Base-by-base conservation (phyloP, 2,329 filamentous ascomycete species). In the Paecilomyces niveus region DNA sequence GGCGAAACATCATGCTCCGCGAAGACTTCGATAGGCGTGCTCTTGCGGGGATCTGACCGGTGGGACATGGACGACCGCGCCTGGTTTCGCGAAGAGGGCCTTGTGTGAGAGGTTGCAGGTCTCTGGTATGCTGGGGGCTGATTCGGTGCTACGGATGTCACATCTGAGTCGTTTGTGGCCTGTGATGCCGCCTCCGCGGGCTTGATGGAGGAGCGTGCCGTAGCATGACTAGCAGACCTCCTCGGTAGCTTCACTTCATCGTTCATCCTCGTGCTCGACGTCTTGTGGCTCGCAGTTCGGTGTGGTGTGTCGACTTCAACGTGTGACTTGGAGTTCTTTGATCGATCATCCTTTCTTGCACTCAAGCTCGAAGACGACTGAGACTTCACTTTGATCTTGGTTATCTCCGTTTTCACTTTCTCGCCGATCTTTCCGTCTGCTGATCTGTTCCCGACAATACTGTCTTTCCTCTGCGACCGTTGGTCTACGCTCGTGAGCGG, bases 401-500 rank as follows among this genome's bases (percentile, higher is more conserved):
- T 64, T 56, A 71, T 73, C 57, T 67, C 73, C 57, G 69, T 65
- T 56, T 67, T 72, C 3, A 65, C 62, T 59, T 72, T 74, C 45
- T 68, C 68, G 69, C 59, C 35, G 54, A 53, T 50, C 61, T 69
- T 53, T 60, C 68, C 61, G 64, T 71, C 57, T 18, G 58, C 56
- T 35, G 55, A 33, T 65, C 56, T 74, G 8, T 70, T 66, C 11
- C 68, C 68, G 31, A 67, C 62, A n/a, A 68, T 60, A 59, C 71
- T 74, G 57, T 69, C 72, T 61, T 72, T 75, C 50, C 68, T 68
- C 32, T 70, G 70, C 11, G 70, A 70, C 29, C 69, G 65, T 59
- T 76, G 74, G 52, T 80, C 77, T 31, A 75, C 65, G 26, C 71
- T 72, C 9, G 78, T 80, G 61, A 80, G 70, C 7, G 78, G 78